Evolutionary conservation across 2,329 filamentous ascomycete species (phyloP), one percentile per base, ranked within the genome.

Genomic region (Colletotrichum cordylinicola): DNA sequence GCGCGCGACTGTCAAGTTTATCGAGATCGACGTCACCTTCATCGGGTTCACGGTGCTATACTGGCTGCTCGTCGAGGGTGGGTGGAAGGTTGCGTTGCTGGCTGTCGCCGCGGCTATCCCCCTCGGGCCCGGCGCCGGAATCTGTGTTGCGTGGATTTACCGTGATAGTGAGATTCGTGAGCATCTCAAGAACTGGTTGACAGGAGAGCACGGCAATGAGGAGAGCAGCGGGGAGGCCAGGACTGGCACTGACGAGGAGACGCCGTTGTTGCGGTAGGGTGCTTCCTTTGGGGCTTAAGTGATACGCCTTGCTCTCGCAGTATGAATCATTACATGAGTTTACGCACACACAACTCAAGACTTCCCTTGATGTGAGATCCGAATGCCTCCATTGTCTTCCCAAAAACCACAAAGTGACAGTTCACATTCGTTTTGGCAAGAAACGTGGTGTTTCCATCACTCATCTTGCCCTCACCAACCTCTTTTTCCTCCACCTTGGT

Each of bases 51-150:
- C 89, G 2, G 86, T 90, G 6, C 77, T 90, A 37, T 91, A 90
- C 80, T 91, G 89, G 89, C 81, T 90, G 39, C 80, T 90, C 52
- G 87, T 88, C 18, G 89, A 91, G 80, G 86, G 86, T 0, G 88
- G 89, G 21, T 86, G 86, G 85, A 80, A 82, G 37, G 84, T 82
- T 21, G 85, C 83, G 5, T 77, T 83, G 10, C 83, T 81, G 6
- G 84, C 82, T 68, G 64, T 82, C 9, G 80, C 74, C 18, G 78
- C 80, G 4, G 80, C 81, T 4, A 69, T 83, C 21, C 52, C 85
- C 4, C 78, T 85, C 35, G 86, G 86, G 0, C 85, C 86, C 0
- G 86, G 86, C 6, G 83, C 84, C 0, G 85, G 85, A 13, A 80
- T 82, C 9, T 85, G 83, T 39, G 77, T 84, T 16, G 84, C 82